These are phyloP conservation scores for Coprinopsis cinerea DNA, from an alignment of 768 basidiomycete genomes.

Conservation along the genomic window DNA sequence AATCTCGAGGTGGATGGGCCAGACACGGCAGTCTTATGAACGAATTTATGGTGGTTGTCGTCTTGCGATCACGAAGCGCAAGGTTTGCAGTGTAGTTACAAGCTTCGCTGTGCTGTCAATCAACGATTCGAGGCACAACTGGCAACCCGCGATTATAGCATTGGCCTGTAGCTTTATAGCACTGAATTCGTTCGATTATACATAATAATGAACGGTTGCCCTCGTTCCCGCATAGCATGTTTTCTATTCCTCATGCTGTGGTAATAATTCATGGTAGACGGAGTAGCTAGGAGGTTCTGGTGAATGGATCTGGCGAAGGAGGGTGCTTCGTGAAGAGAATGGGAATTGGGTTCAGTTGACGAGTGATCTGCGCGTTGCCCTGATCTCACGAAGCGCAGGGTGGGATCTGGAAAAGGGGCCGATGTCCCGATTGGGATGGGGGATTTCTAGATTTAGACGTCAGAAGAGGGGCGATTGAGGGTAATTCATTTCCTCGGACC, in stretches of 20 bases:
- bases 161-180: too few species aligned
- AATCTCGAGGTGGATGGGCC: not conserved
- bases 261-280: too few species aligned
- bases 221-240: not conserved
- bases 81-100: not conserved
- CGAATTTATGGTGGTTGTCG: not conserved
- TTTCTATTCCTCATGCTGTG: too few species aligned
- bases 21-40: not conserved
- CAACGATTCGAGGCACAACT: not conserved
- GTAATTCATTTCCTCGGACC: conserved; percentile 12
- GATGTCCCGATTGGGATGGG: conserved; percentile 7
- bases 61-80: not conserved
- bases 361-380: conserved; percentile 12
- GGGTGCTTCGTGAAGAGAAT: not conserved
- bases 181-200: not conserved
- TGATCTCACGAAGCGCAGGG: conserved; percentile 9
- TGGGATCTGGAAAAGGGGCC: conserved; percentile 2
- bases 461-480: not conserved
- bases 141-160: not conserved
- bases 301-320: too few species aligned
- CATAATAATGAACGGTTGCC: not conserved
- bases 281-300: too few species aligned
- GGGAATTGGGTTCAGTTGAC: not conserved
- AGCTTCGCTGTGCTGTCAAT: not conserved
- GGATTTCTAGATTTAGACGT: conserved; percentile 5